Percentiles rank a stretch among this genome's conserved stretches.
Evolutionary conservation across 257 asterid genomes (phyloP).

Genomic region (Vinca minor): DNA sequence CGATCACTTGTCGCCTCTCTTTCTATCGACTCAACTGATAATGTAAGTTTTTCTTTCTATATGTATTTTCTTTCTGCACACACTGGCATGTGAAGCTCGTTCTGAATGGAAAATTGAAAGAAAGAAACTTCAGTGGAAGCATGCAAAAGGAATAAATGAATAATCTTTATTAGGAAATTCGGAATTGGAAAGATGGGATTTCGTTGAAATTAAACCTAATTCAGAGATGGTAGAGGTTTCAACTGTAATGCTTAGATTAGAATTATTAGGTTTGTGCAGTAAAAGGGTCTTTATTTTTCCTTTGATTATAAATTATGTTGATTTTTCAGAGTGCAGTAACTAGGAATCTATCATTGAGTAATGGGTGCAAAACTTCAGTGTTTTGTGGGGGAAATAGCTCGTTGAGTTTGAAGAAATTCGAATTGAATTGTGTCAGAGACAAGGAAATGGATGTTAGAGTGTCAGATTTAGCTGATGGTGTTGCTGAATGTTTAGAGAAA

Average conservation of each 20-base stretch:
- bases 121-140: not conserved
- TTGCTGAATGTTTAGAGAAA: constrained; percentile 38
- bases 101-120: not conserved
- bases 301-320: constrained; percentile 1
- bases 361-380: constrained; percentile 25
- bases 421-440: constrained; percentile 40
- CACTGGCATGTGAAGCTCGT: not conserved
- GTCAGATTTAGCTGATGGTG: constrained; percentile 37
- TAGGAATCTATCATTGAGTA: constrained; percentile 25
- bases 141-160: not conserved
- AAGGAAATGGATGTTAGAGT: constrained; percentile 51
- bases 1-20: constrained; percentile 25
- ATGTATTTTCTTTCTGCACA: too few species aligned
- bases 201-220: not conserved
- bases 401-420: constrained; percentile 25
- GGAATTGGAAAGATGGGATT: not conserved
- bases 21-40: constrained; percentile 23
- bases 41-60: constrained; percentile 28
- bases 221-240: too few species aligned
- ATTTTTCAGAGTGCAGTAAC: constrained; percentile 36
- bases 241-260: too few species aligned
- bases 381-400: constrained; percentile 21
- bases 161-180: too few species aligned
- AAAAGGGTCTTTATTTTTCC: not conserved
- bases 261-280: not conserved